Conservation (phyloP, 139 green algal genomes). For the Spirogloea muscicola region DNA sequence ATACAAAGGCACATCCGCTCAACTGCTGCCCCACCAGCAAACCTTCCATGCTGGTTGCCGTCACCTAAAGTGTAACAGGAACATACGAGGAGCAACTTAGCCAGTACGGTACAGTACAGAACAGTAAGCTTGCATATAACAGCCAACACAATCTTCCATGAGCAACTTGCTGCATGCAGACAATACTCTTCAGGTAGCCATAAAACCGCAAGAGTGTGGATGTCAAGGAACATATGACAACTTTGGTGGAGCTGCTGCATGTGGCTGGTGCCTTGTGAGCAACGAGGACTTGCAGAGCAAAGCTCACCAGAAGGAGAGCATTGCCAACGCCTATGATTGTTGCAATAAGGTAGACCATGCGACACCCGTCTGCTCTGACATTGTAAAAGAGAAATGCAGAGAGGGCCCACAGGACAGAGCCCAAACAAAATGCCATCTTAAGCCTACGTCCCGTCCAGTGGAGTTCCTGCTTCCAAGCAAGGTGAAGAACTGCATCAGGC, state of each 20-base stretch:
- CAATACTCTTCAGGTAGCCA: too few relatives aligned
- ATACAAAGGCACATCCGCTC: slow-evolving; percentile 34
- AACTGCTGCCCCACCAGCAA: slow-evolving; percentile 26
- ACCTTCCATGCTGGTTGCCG: slow-evolving; percentile 33
- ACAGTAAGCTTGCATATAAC: too few relatives aligned
- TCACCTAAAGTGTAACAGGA: slow-evolving; percentile 11
- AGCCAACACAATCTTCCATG: too few relatives aligned
- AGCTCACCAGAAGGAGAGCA: slow-evolving; percentile 32
- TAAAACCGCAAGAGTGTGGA: too few relatives aligned
- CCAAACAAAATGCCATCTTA: neutral
- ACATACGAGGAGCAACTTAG: neutral
- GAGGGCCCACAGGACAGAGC: slow-evolving; percentile 16
- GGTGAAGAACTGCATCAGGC: too few relatives aligned
- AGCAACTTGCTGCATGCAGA: too few relatives aligned
- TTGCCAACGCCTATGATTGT: slow-evolving; percentile 10
- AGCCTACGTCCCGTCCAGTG: slow-evolving; percentile 12
- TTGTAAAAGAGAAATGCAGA: neutral
- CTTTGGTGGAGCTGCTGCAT: too few relatives aligned
- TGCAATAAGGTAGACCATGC: slow-evolving; percentile 7
- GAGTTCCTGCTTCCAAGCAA: slow-evolving; percentile 26
- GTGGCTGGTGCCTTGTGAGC: too few relatives aligned
- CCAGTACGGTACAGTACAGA: too few relatives aligned
- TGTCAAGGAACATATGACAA: too few relatives aligned
- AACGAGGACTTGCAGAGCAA: neutral
- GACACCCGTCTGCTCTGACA: neutral